Evolutionary conservation across 2,329 filamentous ascomycete species (phyloP), one percentile per base, ranked within the genome.

Genomic region (Cladosporium sp.): DNA sequence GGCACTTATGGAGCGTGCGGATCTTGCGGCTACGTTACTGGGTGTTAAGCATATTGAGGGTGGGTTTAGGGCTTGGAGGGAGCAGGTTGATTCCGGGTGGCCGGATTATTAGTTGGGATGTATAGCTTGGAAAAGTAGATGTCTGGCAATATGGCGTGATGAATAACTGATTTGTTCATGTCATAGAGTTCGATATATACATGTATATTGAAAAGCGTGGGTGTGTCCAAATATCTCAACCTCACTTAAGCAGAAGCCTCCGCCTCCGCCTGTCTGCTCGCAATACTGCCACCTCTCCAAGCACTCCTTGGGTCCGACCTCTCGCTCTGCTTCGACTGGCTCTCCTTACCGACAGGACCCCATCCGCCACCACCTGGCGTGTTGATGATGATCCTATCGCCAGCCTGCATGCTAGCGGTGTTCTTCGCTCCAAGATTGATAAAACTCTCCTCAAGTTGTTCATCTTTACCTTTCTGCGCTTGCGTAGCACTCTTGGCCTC

Each of bases 51-150:
- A 93, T 64, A 82, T 93, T 20, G 73, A 73, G 47, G 88, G 86
- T 0, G 88, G 88, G 0, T 77, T 92, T 61, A 76, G 70, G 56
- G 84, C 86, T 4, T 93, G 88, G 88, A 86, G 82, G 64, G 70
- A 77, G 3, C 73, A 81, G 22, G 80, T 92, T 1, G 87, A 92
- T 60, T 56, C 54, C 1, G 68, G 68, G 1, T 82, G 80, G 66
- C 80, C 80, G 1, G 76, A 81, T 22, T 82, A 82, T 59, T 83
- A n/a, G 64, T 70, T n/a, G n/a, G n/a, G n/a, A n/a, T n/a, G n/a
- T n/a, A n/a, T n/a, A n/a, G n/a, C n/a, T n/a, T n/a, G n/a, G n/a
- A n/a, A n/a, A n/a, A n/a, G n/a, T n/a, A n/a, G n/a, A n/a, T n/a
- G n/a, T n/a, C n/a, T n/a, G n/a, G n/a, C n/a, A n/a, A n/a, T n/a